Evolutionary conservation across 1,139 yeast species (phyloP), one percentile per base, ranked within the genome.

Genomic region (Diutina sp.): DNA sequence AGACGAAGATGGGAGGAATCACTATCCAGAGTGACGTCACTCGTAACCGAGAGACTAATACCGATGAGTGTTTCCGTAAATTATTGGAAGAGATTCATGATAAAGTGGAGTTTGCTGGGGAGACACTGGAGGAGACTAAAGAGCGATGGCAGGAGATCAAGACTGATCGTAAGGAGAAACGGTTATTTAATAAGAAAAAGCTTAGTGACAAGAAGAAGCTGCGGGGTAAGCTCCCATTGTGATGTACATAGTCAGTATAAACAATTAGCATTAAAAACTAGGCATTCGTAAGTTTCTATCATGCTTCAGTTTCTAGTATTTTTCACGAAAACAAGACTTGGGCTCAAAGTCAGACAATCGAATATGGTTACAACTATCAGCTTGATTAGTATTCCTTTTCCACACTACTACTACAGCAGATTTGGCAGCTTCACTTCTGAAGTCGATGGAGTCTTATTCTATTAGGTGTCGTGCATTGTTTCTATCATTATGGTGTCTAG

Each of bases 21-120:
- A 69, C 86, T 9, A 75, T 89, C 2, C 87, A 82, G 60, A 79
- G 87, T 52, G 95, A 87, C 61, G 65, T 71, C 11, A 71, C 80
- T 4, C 68, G 96, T 44, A 82, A 81, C 47, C 72, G 90, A 60
- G 83, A 79, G 12, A 71, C 69, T 14, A 89, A 89, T 63, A 67
- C 80, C 14, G 74, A 73, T 9, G 78, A 79, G 46, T 89, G 96
- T 62, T 80, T 81, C 61, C 69, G 71, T 18, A 85, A 86, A 65
- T 73, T 89, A 29, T 70, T 80, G 2, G 64, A 68, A 1, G 87
- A 82, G 56, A 76, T 89, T 57, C 78, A 75, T 61, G 67, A 67
- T 1, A 65, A 68, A 2, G 80, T 79, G 0, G 69, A 69, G 58
- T 78, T 85, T 58, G 81, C 81, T 0, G 71, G 71, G 0, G 89